Base-by-base conservation (phyloP, 75 land plant species). In the Adiantum capillusveneris region DNA sequence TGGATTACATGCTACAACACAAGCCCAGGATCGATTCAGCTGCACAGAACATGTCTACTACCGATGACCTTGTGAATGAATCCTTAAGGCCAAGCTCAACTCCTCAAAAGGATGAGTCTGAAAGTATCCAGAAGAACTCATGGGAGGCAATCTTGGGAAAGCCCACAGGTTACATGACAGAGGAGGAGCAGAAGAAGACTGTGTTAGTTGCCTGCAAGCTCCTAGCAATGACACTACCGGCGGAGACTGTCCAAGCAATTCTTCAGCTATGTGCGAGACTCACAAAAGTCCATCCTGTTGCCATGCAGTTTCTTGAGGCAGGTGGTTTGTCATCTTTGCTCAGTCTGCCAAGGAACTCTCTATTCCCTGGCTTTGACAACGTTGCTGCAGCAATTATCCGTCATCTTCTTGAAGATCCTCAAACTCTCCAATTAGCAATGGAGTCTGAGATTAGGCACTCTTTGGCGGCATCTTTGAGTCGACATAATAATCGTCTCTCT, bases 381-480 rank as follows among this genome's bases (percentile, higher is more conserved):
- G 75, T 94, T 42, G 96, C 88, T 20, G 77, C 90, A 62, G 81
- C 84, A 51, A 95, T 90, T 16, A 72, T 90, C 3, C 73, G 96
- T 2, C 99, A 95, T 57, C 81, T 95, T 30, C 85, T 95, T 48
- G 99, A 95, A 71, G 99, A 95, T 72, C 99, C 96, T 49, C 99
- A 90, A 53, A 95, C 99, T 6, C 72, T 95, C 16, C 99, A 85
- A 43, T 64, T 69, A 66, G 99, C 99, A 14, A 95, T 95, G 99
- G 99, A 95, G 63, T 71, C 75, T 52, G 99, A 95, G 68, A 95
- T 95, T 60, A 68, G 91, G 21, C 96, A 90, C 30, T 68, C 77
- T 45, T 58, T 95, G 31, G 59, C 65, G 25, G 69, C 77, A 30
- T 46, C 62, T 26, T 57, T 52, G 5, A 76, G 63, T 43, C 70